These are phyloP conservation scores for Podospora pseudopauciseta DNA, from an alignment of 495 filamentous ascomycete species.

Conservation along the genomic window DNA sequence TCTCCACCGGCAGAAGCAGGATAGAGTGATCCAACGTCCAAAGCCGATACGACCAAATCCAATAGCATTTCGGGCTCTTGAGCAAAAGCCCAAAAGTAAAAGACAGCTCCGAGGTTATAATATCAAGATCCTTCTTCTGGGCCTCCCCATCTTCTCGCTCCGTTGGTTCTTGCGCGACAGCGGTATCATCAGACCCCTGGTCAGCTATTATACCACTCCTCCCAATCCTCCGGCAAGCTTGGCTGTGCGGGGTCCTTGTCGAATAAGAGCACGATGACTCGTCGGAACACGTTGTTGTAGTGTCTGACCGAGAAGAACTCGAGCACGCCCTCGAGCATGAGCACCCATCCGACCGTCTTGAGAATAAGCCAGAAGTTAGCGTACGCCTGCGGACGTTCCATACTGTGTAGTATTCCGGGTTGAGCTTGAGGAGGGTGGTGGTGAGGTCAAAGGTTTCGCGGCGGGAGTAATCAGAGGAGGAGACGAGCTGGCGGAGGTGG, in stretches of 20 bases:
- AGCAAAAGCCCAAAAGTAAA: constrained; percentile 81
- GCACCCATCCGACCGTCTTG: constrained; percentile 47
- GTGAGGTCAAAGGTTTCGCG: constrained; percentile 67
- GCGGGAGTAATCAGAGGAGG: constrained; percentile 55
- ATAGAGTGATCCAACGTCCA: constrained; percentile 78
- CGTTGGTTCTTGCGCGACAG: background rate
- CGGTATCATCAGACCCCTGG: background rate
- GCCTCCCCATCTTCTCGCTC: constrained; percentile 7
- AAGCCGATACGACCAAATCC: constrained; percentile 96
- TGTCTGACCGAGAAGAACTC: constrained; percentile 52
- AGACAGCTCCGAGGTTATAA: constrained; percentile 60
- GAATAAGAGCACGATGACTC: constrained; percentile 47
- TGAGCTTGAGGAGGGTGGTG: constrained; percentile 73
- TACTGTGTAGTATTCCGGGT: constrained; percentile 97
- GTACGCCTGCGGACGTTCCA: constrained; percentile 89
- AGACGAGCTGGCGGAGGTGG: constrained; percentile 58
- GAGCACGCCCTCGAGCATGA: constrained; percentile 54
- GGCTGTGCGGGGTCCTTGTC: constrained; percentile 46
- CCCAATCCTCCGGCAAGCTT: constrained; percentile 48
- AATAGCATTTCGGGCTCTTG: constrained; percentile 94
- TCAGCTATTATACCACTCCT: constrained; percentile 56
- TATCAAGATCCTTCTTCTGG: constrained; percentile 28
- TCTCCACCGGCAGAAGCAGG: constrained; percentile 49
- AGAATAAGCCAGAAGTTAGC: constrained; percentile 55
- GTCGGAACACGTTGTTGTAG: constrained; percentile 49